These are phyloP conservation scores for Lactifluus hygrophoroides DNA, from an alignment of 768 basidiomycete genomes.

Conservation along the genomic window DNA sequence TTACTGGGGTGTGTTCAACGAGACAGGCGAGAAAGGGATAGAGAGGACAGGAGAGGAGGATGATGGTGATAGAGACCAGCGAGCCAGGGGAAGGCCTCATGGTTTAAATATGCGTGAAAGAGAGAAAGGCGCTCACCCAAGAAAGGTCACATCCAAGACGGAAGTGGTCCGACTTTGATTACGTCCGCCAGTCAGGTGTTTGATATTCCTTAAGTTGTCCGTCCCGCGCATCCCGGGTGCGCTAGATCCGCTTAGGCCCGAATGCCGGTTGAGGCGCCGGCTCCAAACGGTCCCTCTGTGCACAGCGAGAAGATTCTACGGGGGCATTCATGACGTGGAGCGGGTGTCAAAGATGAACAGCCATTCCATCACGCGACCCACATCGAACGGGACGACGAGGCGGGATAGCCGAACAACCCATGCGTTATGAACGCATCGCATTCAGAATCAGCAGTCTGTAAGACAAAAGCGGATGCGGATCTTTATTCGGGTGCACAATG, in stretches of 20 bases:
- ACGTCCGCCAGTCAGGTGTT: not conserved
- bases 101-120: not conserved
- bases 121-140: not conserved
- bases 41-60: not conserved
- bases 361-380: not conserved
- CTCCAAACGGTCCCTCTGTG: not conserved
- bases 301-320: not conserved
- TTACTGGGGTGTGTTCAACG: not conserved
- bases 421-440: not conserved
- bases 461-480: not conserved
- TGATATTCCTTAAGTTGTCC: too few species aligned
- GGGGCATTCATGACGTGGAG: not conserved
- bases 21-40: not conserved
- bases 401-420: not conserved
- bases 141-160: too few species aligned
- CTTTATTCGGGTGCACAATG: not conserved
- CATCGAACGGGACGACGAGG: not conserved
- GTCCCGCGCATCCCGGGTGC: not conserved
- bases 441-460: not conserved
- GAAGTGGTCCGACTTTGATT: not conserved
- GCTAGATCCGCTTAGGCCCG: not conserved
- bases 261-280: not conserved
- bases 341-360: not conserved
- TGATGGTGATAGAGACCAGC: not conserved
- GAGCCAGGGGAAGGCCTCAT: not conserved